Conservation (phyloP, 2,329 filamentous ascomycete species). For the Graphilbum fragrans region DNA sequence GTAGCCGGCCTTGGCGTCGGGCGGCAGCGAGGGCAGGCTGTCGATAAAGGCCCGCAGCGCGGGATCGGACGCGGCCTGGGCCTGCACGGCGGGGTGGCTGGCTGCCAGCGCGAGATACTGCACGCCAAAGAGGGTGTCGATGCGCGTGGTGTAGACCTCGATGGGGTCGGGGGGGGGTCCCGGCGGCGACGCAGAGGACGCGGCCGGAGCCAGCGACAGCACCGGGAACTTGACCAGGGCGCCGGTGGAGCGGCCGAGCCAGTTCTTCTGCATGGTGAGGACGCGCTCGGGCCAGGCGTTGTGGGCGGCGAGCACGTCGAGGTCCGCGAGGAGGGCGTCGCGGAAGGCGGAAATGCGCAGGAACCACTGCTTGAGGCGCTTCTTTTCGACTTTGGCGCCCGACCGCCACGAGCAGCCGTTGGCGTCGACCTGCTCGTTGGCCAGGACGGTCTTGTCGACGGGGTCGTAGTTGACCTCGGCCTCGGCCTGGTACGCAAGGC, state of each 20-base stretch:
- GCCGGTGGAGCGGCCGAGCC: conserved; percentile 71
- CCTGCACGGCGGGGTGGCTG: conserved; percentile 55
- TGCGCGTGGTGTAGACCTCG: conserved; percentile 71
- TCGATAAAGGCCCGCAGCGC: conserved; percentile 57
- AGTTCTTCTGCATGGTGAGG: conserved; percentile 72
- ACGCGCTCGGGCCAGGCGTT: conserved; percentile 74
- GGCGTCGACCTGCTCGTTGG: conserved; percentile 86
- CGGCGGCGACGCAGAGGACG: conserved; percentile 14
- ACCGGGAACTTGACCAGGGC: conserved; percentile 61
- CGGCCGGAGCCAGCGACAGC: background rate
- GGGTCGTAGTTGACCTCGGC: conserved; percentile 86
- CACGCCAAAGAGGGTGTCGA: conserved; percentile 78
- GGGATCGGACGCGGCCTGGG: conserved; percentile 45
- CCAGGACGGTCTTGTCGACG: conserved; percentile 76
- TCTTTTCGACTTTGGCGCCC: conserved; percentile 71
- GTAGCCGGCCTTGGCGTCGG: conserved; percentile 55
- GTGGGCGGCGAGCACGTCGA: conserved; percentile 51
- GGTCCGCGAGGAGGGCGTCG: conserved; percentile 57
- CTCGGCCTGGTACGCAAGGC: conserved; percentile 71
- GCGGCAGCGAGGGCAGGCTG: conserved; percentile 40
- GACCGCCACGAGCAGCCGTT: conserved; percentile 80
- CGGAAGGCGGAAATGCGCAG: conserved; percentile 72
- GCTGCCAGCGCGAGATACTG: conserved; percentile 74
- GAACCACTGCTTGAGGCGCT: conserved; percentile 78
- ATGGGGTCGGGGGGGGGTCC: conserved; percentile 32